phyloP scores from a whole-genome alignment of 2,329 filamentous ascomycete genomes.

The Cadophora sp. region DNA sequence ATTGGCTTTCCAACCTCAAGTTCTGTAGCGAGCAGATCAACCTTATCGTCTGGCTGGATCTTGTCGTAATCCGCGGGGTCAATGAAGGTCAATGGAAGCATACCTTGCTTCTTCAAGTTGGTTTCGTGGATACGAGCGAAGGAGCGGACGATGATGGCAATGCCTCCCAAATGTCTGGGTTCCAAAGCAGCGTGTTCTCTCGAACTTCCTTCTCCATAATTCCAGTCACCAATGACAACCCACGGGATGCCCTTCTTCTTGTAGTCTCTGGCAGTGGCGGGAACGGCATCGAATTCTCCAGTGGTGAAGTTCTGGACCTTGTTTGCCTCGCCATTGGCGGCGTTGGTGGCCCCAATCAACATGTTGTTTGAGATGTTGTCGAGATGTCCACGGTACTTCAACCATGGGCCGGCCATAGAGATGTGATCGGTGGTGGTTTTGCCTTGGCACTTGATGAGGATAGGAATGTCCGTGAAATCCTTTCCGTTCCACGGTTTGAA shows the following conservation, averaged over 20 bases:
- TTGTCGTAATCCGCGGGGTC: constrained; percentile 98
- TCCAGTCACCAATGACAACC: constrained; percentile 99
- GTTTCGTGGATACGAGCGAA: constrained; percentile 99
- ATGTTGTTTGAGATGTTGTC: constrained; percentile 99
- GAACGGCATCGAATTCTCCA: constrained; percentile 85
- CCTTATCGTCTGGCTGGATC: constrained; percentile 89
- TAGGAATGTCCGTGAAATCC: constrained; percentile 82
- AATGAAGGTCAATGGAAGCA: constrained; percentile 96
- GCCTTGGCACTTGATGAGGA: constrained; percentile 94
- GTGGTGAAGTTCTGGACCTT: constrained; percentile 92
- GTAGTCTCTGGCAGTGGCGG: constrained; percentile 95
- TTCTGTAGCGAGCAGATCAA: constrained; percentile 89
- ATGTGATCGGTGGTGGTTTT: constrained; percentile 99
- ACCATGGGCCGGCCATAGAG: constrained; percentile 95
- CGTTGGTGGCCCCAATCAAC: constrained; percentile 96
- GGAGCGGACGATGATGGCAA: constrained; percentile 93
- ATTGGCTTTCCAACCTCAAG: constrained; percentile 92
- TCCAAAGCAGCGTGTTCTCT: constrained; percentile 98
- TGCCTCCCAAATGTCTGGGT: constrained; percentile 94
- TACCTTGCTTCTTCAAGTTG: constrained; percentile 99
- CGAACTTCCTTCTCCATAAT: constrained; percentile 97
- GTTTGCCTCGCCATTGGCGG: constrained; percentile 95
- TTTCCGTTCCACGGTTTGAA: constrained; percentile 93
- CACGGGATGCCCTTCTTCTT: constrained; percentile 96
- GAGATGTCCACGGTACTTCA: constrained; percentile 98